These are phyloP conservation scores for Bryum argenteum DNA, from an alignment of 225 moss, liverwort and hornwort species.

Conservation along the genomic window DNA sequence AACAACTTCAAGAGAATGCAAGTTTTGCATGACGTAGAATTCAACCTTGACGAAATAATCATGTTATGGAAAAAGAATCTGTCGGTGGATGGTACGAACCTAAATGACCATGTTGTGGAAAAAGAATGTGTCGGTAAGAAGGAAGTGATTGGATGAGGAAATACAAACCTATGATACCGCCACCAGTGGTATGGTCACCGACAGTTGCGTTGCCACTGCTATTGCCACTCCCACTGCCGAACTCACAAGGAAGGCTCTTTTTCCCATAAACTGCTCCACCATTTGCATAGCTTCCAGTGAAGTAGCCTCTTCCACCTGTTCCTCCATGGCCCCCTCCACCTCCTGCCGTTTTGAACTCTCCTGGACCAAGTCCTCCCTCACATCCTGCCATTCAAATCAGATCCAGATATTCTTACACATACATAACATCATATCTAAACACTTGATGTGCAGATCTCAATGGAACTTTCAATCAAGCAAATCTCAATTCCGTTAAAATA, in stretches of 20 bases:
- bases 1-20: too few species aligned
- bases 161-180: constrained; percentile 83
- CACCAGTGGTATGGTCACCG: constrained; percentile 79
- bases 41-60: too few species aligned
- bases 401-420: too few species aligned
- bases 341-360: constrained; percentile 71
- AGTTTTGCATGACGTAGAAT: too few species aligned
- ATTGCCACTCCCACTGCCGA: constrained; percentile 88
- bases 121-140: not conserved
- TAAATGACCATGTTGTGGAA: too few species aligned
- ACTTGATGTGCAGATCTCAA: too few species aligned
- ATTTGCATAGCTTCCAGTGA: constrained; percentile 76
- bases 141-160: not conserved
- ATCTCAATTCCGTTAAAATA: too few species aligned
- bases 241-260: constrained; percentile 77
- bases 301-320: constrained; percentile 77
- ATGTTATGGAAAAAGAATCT: not conserved
- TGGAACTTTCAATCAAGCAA: too few species aligned
- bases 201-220: constrained; percentile 72
- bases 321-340: constrained; percentile 98
- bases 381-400: constrained; percentile 50
- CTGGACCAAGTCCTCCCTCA: constrained; percentile 70
- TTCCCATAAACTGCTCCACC: constrained; percentile 80
- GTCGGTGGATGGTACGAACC: too few species aligned
- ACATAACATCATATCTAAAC: too few species aligned